phyloP scores from a whole-genome alignment of 2,329 filamentous ascomycete species.

The Tolypocladium endophyticum region DNA sequence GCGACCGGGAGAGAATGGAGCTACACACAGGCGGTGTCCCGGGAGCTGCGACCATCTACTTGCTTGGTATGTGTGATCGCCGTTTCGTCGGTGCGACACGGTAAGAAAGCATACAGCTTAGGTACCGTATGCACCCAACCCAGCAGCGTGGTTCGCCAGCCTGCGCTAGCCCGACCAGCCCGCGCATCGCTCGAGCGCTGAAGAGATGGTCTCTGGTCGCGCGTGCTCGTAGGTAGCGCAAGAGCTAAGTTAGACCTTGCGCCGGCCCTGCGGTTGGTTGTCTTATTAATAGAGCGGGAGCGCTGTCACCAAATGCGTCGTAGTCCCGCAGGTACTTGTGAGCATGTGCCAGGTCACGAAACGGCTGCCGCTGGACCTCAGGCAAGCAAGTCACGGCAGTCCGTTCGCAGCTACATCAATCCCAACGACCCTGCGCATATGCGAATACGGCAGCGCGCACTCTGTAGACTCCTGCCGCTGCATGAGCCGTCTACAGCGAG shows the following conservation, averaged over 20 bases:
- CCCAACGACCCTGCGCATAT: not conserved
- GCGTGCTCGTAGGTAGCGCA: not conserved
- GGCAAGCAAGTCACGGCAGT: not conserved
- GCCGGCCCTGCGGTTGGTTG: not conserved
- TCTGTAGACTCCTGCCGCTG: not conserved
- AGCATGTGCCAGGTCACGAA: not conserved
- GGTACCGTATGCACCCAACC: not conserved
- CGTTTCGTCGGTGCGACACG: not conserved
- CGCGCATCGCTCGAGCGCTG: not conserved
- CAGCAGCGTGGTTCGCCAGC: slow-evolving; percentile 1
- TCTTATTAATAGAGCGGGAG: not conserved
- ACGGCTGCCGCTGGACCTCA: not conserved
- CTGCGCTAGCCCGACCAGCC: not conserved
- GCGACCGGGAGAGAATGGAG: not conserved
- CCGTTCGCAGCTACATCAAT: not conserved
- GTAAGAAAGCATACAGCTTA: not conserved
- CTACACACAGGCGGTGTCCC: not conserved
- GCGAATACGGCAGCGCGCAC: not conserved
- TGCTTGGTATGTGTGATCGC: not conserved
- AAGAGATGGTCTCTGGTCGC: not conserved
- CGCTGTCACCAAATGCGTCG: not conserved
- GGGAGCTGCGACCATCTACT: not conserved
- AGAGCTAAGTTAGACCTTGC: not conserved
- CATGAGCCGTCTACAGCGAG: not conserved
- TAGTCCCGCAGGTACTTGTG: not conserved